These are phyloP conservation scores for Chaetomiaceae sp. DNA, from an alignment of 2,329 filamentous ascomycete species.

Conservation along the genomic window DNA sequence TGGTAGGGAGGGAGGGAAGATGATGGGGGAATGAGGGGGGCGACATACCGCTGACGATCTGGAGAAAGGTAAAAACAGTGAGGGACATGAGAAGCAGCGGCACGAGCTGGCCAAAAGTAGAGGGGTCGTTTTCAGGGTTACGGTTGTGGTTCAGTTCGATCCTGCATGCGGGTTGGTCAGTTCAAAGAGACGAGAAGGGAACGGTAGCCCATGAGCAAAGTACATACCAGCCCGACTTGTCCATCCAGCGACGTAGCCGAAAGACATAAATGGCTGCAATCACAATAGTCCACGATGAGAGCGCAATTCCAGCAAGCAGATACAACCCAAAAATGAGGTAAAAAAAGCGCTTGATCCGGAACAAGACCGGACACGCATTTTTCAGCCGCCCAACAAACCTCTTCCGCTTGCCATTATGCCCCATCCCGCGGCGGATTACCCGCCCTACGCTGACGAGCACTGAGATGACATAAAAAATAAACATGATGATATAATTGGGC, in stretches of 20 bases:
- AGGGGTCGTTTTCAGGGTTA: slow-evolving; percentile 33
- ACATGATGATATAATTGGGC: slow-evolving; percentile 22
- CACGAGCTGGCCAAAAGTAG: slow-evolving; percentile 35
- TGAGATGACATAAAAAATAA: slow-evolving; percentile 21
- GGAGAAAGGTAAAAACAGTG: slow-evolving; percentile 31
- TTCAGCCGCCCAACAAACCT: slow-evolving; percentile 12
- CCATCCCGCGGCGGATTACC: slow-evolving; percentile 15
- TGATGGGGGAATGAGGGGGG: not conserved
- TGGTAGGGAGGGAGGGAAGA: not conserved
- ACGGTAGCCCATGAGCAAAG: not conserved
- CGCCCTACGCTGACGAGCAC: slow-evolving; percentile 19
- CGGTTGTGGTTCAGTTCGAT: slow-evolving; percentile 14
- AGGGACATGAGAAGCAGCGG: slow-evolving; percentile 31
- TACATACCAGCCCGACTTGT: slow-evolving; percentile 22
- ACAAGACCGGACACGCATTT: slow-evolving; percentile 1
- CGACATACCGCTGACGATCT: slow-evolving; percentile 25
- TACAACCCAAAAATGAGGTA: slow-evolving; percentile 18
- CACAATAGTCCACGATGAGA: slow-evolving; percentile 25
- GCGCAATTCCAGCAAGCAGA: slow-evolving; percentile 24
- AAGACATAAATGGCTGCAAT: slow-evolving; percentile 28
- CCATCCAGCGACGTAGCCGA: slow-evolving; percentile 31
- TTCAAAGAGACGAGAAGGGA: not conserved
- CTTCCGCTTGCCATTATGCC: slow-evolving; percentile 11
- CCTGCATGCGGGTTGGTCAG: not conserved
- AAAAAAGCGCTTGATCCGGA: slow-evolving; percentile 11